These are phyloP conservation scores for Bipolaris bicolor DNA, from an alignment of 2,329 filamentous ascomycete species.

Conservation along the genomic window DNA sequence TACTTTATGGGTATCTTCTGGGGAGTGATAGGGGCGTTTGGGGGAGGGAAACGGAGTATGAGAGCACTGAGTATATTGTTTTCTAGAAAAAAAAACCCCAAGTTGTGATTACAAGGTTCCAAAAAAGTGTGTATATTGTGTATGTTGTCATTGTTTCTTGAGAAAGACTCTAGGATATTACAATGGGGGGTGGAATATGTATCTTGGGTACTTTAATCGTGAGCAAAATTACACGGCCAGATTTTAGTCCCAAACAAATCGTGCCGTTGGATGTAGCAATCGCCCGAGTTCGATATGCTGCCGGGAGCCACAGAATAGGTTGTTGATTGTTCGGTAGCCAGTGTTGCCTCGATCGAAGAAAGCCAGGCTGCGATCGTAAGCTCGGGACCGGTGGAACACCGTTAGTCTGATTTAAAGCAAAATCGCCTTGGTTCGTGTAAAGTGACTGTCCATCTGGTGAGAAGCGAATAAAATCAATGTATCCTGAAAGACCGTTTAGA, in stretches of 20 bases:
- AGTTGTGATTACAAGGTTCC: no score
- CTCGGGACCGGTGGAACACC: not conserved
- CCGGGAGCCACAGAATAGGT: constrained; percentile 20
- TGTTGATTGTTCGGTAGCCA: constrained; percentile 17
- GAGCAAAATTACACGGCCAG: constrained; percentile 16
- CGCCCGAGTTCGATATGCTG: constrained; percentile 11
- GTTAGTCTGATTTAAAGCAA: constrained; percentile 3
- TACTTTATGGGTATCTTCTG: no score
- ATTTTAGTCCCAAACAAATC: constrained; percentile 15
- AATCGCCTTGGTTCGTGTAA: constrained; percentile 8
- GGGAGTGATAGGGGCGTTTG: no score
- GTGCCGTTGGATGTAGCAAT: constrained; percentile 9
- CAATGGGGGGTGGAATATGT: no score
- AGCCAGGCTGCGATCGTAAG: not conserved
- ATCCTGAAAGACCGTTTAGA: constrained; percentile 3
- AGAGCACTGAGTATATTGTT: no score
- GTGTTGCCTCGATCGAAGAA: constrained; percentile 11
- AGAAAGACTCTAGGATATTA: no score
- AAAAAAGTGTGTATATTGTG: no score
- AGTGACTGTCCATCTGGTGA: constrained; percentile 3
- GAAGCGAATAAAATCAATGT: not conserved
- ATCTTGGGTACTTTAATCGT: not conserved
- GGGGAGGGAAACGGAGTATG: no score
- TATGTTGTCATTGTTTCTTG: no score
- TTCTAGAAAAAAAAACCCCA: no score